Conservation (phyloP, 495 filamentous ascomycete species). For the Aspergillus kassunensis region DNA sequence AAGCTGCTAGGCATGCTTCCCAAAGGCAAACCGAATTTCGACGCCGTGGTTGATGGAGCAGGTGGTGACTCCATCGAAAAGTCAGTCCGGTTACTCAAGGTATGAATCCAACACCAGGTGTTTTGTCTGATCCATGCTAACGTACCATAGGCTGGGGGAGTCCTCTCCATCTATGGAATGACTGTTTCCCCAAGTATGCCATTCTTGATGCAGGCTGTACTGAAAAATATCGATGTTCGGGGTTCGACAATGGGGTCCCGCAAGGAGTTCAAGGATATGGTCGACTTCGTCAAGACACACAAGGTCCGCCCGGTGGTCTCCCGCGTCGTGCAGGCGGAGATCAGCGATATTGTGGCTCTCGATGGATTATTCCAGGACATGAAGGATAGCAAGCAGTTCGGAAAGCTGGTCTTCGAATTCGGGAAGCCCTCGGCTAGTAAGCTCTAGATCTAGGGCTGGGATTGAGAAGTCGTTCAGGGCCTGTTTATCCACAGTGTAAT, state of each 20-base stretch:
- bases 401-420: conserved; percentile 67
- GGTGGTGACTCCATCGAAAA: conserved; percentile 67
- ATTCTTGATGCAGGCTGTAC: conserved; percentile 64
- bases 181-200: conserved; percentile 70
- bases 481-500: not conserved
- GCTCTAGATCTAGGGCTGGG: conserved; percentile 26
- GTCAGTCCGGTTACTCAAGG: conserved; percentile 54
- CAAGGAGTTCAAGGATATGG: conserved; percentile 72
- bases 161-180: conserved; percentile 73
- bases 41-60: conserved; percentile 72
- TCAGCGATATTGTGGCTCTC: conserved; percentile 62
- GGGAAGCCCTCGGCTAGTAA: conserved; percentile 39
- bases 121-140: not conserved
- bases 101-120: conserved; percentile 18
- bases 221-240: conserved; percentile 70
- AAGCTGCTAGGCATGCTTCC: conserved; percentile 56
- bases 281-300: conserved; percentile 62
- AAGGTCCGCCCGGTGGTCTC: conserved; percentile 63
- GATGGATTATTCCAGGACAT: conserved; percentile 72
- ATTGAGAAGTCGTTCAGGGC: not conserved
- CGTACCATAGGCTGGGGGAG: conserved; percentile 50
- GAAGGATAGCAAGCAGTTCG: conserved; percentile 71
- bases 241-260: conserved; percentile 75
- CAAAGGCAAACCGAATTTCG: conserved; percentile 52
- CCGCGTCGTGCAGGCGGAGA: conserved; percentile 51